A percentile compares a stretch with the other conserved stretches of the same genome.
These are phyloP conservation scores for Fusarium compactum DNA, from an alignment of 2,329 filamentous ascomycete species.

Conservation along the genomic window DNA sequence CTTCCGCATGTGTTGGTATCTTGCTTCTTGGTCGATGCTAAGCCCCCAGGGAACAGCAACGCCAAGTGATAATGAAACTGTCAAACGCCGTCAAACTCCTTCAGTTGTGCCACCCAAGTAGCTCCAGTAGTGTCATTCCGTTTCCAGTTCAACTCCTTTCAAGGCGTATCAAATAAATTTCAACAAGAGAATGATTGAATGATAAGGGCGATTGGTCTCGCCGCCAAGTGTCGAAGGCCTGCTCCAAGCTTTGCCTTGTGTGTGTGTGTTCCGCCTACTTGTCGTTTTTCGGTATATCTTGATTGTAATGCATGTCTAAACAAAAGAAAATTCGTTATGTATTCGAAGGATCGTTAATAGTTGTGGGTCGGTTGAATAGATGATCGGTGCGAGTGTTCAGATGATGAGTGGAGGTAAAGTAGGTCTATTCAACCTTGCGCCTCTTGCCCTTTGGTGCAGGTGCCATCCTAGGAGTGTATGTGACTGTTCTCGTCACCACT, in stretches of 20 bases:
- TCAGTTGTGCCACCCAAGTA: conserved; percentile 40
- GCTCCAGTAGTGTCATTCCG: conserved; percentile 32
- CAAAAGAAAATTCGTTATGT: conserved; percentile 46
- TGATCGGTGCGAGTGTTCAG: conserved; percentile 19
- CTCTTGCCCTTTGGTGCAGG: conserved; percentile 93
- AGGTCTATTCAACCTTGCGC: conserved; percentile 71
- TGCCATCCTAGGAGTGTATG: conserved; percentile 87
- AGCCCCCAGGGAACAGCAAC: conserved; percentile 43
- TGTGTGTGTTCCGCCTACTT: conserved; percentile 19
- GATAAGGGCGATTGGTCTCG: conserved; percentile 17
- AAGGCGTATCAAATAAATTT: conserved; percentile 27
- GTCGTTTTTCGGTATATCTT: conserved; percentile 38
- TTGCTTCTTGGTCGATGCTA: conserved; percentile 41
- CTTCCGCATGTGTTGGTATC: conserved; percentile 46
- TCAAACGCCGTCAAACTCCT: conserved; percentile 48
- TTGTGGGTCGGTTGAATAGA: conserved; percentile 14
- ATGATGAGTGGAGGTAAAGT: conserved; percentile 2
- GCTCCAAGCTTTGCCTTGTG: conserved; percentile 30
- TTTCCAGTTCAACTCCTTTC: conserved; percentile 39
- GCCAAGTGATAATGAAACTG: conserved; percentile 42
- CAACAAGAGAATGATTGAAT: conserved; percentile 35
- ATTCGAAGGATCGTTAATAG: conserved; percentile 40
- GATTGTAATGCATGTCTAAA: conserved; percentile 43
- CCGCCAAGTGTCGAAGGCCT: conserved; percentile 30
- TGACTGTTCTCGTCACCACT: conserved; percentile 94